phyloP scores from a whole-genome alignment of 768 basidiomycete genomes.

The Mycena amicta region DNA sequence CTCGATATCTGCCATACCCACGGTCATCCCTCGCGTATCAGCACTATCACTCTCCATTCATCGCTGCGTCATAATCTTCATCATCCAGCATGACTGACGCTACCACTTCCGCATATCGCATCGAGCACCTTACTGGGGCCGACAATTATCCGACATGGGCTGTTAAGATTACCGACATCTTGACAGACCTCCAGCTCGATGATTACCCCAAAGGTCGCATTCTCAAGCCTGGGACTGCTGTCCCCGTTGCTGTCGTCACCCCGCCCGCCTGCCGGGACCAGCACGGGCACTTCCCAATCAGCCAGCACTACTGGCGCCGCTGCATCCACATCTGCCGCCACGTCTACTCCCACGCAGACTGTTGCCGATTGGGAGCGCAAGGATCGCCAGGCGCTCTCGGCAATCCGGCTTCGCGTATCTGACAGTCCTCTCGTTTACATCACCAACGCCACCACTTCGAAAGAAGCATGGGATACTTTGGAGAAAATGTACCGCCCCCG shows the following conservation, averaged over 20 bases:
- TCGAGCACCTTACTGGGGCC: constrained; percentile 22
- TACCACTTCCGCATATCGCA: constrained; percentile 17
- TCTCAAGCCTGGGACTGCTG: too few relatives aligned
- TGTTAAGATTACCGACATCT: constrained; percentile 22
- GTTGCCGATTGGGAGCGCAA: too few relatives aligned
- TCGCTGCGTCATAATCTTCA: neutral
- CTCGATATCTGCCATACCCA: neutral
- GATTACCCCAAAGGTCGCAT: too few relatives aligned
- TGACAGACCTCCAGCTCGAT: constrained; percentile 23
- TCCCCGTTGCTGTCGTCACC: constrained; percentile 1
- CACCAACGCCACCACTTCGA: constrained; percentile 25
- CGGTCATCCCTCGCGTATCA: neutral
- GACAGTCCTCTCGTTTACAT: constrained; percentile 32
- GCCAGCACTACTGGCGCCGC: neutral
- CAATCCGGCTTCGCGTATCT: constrained; percentile 27
- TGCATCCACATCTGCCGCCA: neutral
- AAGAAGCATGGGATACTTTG: too few relatives aligned
- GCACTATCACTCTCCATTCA: neutral
- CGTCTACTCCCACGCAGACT: neutral
- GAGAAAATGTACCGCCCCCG: constrained; percentile 31
- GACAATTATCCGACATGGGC: constrained; percentile 25
- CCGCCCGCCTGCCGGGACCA: constrained; percentile 2
- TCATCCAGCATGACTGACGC: constrained; percentile 15
- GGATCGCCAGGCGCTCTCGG: constrained; percentile 31
- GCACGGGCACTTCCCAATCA: neutral